Conservation (phyloP, 352 stramenopile species). For the Pythium dissimile region DNA sequence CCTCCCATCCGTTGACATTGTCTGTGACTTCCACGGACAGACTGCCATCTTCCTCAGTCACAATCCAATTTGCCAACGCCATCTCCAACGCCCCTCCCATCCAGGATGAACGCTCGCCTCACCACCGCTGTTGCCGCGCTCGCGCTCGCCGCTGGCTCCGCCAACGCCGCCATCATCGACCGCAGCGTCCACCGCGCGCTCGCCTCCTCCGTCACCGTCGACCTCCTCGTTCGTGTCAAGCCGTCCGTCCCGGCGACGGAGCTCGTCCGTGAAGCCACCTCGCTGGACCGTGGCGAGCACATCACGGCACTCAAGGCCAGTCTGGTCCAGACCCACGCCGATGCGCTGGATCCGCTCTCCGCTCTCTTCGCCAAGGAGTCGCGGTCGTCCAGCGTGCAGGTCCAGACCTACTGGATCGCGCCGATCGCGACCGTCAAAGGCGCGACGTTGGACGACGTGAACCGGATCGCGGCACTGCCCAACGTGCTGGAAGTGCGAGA, state of each 20-base stretch:
- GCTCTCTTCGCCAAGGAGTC: slow-evolving; percentile 16
- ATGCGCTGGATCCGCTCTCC: neutral
- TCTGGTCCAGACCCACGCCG: neutral
- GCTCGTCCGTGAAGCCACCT: neutral
- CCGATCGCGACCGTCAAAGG: slow-evolving; percentile 13
- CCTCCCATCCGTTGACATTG: too few species aligned
- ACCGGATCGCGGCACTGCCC: slow-evolving; percentile 5
- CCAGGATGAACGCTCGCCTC: neutral
- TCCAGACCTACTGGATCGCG: slow-evolving; percentile 26
- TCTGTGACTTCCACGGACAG: too few species aligned
- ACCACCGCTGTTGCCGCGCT: neutral
- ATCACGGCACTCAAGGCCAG: slow-evolving; percentile 13
- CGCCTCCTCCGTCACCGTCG: neutral
- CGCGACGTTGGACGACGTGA: neutral
- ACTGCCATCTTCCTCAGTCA: too few species aligned
- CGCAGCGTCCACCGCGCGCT: slow-evolving; percentile 7
- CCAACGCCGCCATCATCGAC: neutral
- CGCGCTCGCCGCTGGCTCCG: neutral
- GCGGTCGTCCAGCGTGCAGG: neutral
- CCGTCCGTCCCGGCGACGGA: neutral
- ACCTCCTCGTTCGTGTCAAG: slow-evolving; percentile 7
- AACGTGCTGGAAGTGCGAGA: slow-evolving; percentile 5
- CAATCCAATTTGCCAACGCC: too few species aligned
- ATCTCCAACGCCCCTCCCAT: too few species aligned
- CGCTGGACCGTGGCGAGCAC: neutral